Conservation (phyloP, 2,329 filamentous ascomycete genomes). For the Nectriaceae sp. region DNA sequence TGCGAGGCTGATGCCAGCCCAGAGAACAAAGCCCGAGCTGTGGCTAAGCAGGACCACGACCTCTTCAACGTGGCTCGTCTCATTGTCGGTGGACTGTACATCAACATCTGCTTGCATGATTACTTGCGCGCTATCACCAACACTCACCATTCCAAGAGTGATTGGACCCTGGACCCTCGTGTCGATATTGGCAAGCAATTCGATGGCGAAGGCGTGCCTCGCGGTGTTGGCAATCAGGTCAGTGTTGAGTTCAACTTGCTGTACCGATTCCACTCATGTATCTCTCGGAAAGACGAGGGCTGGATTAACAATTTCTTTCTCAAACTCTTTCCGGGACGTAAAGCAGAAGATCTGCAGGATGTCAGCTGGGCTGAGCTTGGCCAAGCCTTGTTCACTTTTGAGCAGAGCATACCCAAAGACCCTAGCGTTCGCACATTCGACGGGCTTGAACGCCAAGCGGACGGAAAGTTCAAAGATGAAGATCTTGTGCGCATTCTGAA, state of each 20-base stretch:
- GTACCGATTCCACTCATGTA: constrained; percentile 36
- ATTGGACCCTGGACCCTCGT: constrained; percentile 53
- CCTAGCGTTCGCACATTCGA: constrained; percentile 55
- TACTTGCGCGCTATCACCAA: constrained; percentile 41
- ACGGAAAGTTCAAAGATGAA: constrained; percentile 54
- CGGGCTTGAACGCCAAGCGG: constrained; percentile 47
- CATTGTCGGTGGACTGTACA: constrained; percentile 58
- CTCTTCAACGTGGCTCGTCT: constrained; percentile 42
- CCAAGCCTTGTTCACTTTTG: constrained; percentile 27
- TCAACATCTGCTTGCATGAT: constrained; percentile 48
- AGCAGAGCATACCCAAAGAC: constrained; percentile 47
- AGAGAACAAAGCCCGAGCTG: constrained; percentile 30
- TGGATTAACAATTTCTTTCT: constrained; percentile 30
- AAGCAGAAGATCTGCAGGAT: constrained; percentile 3
- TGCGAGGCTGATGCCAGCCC: constrained; percentile 22
- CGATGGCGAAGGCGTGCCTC: constrained; percentile 25
- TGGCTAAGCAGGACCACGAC: constrained; percentile 44
- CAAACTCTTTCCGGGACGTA: constrained; percentile 13
- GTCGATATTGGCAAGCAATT: constrained; percentile 11
- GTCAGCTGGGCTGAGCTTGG: constrained; percentile 2
- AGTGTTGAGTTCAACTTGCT: constrained; percentile 38
- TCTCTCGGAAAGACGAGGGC: constrained; percentile 32
- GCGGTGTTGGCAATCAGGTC: constrained; percentile 37
- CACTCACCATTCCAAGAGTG: constrained; percentile 56
- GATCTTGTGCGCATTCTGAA: constrained; percentile 57